phyloP scores from a whole-genome alignment of 805 yeast species.

The Metschnikowia lochheadii region DNA sequence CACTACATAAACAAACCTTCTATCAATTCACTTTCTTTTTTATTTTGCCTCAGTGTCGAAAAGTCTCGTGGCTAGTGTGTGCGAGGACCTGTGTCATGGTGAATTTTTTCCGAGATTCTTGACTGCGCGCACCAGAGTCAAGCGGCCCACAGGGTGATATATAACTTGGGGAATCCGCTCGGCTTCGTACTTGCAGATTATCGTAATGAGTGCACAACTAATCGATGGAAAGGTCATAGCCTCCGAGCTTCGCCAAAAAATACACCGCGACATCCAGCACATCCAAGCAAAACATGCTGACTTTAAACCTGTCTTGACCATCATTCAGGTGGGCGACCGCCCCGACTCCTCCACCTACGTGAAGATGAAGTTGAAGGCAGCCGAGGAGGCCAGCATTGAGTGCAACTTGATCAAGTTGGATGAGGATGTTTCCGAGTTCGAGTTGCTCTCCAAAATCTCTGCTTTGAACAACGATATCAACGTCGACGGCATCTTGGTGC shows the following conservation, averaged over 20 bases:
- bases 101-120: background rate
- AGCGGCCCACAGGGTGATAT: background rate
- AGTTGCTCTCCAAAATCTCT: slow-evolving; percentile 49
- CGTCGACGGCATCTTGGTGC: slow-evolving; percentile 73
- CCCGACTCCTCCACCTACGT: slow-evolving; percentile 82
- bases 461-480: slow-evolving; percentile 53
- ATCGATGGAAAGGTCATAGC: slow-evolving; percentile 47
- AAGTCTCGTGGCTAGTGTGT: background rate
- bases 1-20: too few species aligned
- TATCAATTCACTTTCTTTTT: too few species aligned
- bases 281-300: slow-evolving; percentile 44
- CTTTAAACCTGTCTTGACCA: slow-evolving; percentile 63
- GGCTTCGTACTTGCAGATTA: background rate
- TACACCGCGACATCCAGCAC: slow-evolving; percentile 38
- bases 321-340: slow-evolving; percentile 73
- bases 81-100: background rate
- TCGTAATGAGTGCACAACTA: slow-evolving; percentile 29
- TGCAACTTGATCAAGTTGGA: slow-evolving; percentile 61
- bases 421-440: slow-evolving; percentile 52
- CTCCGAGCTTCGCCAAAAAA: slow-evolving; percentile 31
- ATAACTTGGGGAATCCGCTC: background rate
- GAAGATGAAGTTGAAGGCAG: slow-evolving; percentile 74
- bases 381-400: slow-evolving; percentile 61
- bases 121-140: slow-evolving; percentile 8
- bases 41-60: too few species aligned